Evolutionary conservation across 495 filamentous ascomycete species (phyloP), one percentile per base, ranked within the genome.

Genomic region (Amphirosellinia nigrospora): DNA sequence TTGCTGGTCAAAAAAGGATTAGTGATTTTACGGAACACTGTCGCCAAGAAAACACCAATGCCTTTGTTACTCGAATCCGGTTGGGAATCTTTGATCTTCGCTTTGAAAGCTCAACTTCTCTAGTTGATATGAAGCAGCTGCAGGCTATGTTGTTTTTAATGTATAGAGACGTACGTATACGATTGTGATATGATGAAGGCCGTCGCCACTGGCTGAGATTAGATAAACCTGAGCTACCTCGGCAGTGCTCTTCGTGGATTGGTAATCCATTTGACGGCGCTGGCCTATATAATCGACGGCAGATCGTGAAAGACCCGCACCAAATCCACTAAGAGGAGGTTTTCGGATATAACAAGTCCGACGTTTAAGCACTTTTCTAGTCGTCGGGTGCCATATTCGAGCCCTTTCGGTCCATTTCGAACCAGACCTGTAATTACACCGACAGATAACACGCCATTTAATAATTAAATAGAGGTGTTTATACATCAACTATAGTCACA

Each of bases 231-330:
- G 50, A 13, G 11, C 23, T 53, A 23, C 50, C 8, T 53, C 50
- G 50, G 50, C 50, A 53, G 13, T 30, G 30, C 48, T 4, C 21
- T 53, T 53, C n/a, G 63, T 30, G 38, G 64, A 67, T 67, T 67
- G 52, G 64, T 67, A 67, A 67, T 67, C 64, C 64, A 45, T 45
- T 56, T 52, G 32, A 26, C 30, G 10, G 45, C 56, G 21, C 60
- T 46, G n/a, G 4, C 60, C 19, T 55, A 66, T 66, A 45, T 45
- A 64, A 34, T 45, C 23, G 15, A 15, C 21, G 32, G 23, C 15
- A 61, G 36, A 68, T 68, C 39, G 32, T 60, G 67, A 63, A 63
- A 64, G 32, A 55, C 43, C 58, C 66, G 55, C 67, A 69, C 48
- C 59, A 23, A 62, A 55, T 59, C 67, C 67, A 69, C 67, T 64